Conservation (phyloP, 2,329 filamentous ascomycete species). For the Epichloe baconii region DNA sequence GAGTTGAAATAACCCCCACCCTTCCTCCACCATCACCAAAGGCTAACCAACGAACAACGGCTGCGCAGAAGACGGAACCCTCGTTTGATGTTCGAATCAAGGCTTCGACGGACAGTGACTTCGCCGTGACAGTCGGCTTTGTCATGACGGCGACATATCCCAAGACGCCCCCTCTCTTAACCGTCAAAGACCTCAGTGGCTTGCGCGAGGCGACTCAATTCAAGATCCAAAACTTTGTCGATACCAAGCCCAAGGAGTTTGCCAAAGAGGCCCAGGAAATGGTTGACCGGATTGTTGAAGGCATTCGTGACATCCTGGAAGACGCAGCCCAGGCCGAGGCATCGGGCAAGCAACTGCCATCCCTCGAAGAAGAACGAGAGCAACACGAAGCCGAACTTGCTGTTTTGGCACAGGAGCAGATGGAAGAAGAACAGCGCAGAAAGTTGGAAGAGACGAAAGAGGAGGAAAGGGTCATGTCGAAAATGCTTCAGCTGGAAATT, state of each 20-base stretch:
- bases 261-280: constrained; percentile 42
- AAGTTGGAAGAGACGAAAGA: constrained; percentile 46
- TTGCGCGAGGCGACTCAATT: constrained; percentile 59
- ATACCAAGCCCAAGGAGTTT: constrained; percentile 42
- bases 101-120: constrained; percentile 58
- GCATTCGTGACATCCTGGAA: constrained; percentile 65
- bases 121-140: constrained; percentile 59
- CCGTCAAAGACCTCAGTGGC: constrained; percentile 48
- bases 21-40: constrained; percentile 5
- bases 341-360: constrained; percentile 64
- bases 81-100: constrained; percentile 71
- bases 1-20: background rate
- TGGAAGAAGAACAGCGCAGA: constrained; percentile 37
- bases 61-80: constrained; percentile 58
- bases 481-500: constrained; percentile 61
- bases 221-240: constrained; percentile 53
- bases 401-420: constrained; percentile 43
- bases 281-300: constrained; percentile 53
- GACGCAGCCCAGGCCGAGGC: constrained; percentile 71
- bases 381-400: constrained; percentile 64
- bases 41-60: background rate
- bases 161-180: constrained; percentile 63
- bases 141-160: constrained; percentile 85
- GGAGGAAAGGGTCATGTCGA: constrained; percentile 55
- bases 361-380: constrained; percentile 77